Conservation (phyloP, 2,329 filamentous ascomycete species). For the Pseudofabraea citricarpa region DNA sequence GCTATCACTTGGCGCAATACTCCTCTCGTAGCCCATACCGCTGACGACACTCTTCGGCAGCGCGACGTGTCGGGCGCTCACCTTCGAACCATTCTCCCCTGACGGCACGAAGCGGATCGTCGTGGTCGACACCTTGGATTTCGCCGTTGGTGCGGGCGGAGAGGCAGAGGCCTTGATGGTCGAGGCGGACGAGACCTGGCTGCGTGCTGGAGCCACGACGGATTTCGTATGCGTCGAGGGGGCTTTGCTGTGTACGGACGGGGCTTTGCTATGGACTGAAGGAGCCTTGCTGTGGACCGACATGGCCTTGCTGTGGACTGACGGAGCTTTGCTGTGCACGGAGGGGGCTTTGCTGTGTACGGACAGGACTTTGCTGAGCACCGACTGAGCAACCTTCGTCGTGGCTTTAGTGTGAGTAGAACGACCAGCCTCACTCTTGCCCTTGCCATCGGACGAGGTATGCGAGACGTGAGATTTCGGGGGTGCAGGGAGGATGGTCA, state of each 20-base stretch:
- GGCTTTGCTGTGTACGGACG: background rate
- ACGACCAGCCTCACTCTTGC: too few relatives aligned
- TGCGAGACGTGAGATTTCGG: too few relatives aligned
- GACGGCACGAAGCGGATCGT: background rate
- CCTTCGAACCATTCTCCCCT: background rate
- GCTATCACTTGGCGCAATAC: conserved; percentile 55
- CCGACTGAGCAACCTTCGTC: too few relatives aligned
- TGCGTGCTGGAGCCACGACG: background rate
- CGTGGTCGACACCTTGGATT: background rate
- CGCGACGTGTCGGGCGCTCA: conserved; percentile 12
- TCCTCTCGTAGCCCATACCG: conserved; percentile 44
- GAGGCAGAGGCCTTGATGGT: background rate
- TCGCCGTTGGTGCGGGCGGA: background rate
- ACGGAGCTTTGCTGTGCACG: background rate
- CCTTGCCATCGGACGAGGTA: background rate
- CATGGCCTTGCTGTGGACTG: background rate
- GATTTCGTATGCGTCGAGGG: background rate
- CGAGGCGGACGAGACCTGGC: background rate
- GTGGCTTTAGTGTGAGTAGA: too few relatives aligned
- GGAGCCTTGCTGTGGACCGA: background rate
- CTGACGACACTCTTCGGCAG: conserved; percentile 10
- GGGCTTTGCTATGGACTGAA: background rate
- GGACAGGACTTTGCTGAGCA: conserved; percentile 5
- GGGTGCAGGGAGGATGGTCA: conserved; percentile 7
- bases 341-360: background rate